A percentile compares a stretch with the other conserved stretches of the same genome.
phyloP scores from a whole-genome alignment of 192 early-diverging fungal species.

The Coemansia nantahalensis region DNA sequence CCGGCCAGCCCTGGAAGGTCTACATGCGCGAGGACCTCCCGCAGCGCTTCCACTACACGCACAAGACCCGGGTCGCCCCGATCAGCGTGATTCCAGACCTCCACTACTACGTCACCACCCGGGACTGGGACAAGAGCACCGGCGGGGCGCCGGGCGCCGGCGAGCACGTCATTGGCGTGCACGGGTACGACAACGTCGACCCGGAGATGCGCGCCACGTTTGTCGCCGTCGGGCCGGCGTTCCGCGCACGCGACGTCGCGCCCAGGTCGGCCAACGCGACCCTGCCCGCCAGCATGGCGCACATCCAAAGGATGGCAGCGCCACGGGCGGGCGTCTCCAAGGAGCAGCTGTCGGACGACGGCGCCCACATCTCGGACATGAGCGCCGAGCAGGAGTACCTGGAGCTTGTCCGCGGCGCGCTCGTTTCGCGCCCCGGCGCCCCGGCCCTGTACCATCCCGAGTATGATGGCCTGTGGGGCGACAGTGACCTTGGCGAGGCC shows the following conservation, averaged over 20 bases:
- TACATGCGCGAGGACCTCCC: conserved; percentile 75
- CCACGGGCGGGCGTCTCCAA: neutral
- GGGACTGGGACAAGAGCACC: conserved; percentile 11
- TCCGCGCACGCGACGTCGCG: conserved; percentile 25
- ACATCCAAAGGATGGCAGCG: conserved; percentile 1
- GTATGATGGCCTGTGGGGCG: conserved; percentile 39
- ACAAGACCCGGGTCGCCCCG: conserved; percentile 68
- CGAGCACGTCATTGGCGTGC: conserved; percentile 57
- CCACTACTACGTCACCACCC: conserved; percentile 59
- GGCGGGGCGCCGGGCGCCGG: conserved; percentile 6
- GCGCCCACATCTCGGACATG: conserved; percentile 38
- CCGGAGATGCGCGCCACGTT: conserved; percentile 84
- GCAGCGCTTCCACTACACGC: conserved; percentile 64
- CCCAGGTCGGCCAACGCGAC: conserved; percentile 6
- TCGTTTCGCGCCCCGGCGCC: conserved; percentile 8
- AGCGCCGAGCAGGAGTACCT: conserved; percentile 37
- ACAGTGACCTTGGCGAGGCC: conserved; percentile 6
- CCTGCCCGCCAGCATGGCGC: neutral
- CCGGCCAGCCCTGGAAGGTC: conserved; percentile 57
- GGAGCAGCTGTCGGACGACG: conserved; percentile 15
- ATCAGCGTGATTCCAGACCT: conserved; percentile 68
- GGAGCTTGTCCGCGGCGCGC: conserved; percentile 31
- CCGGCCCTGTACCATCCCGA: conserved; percentile 18
- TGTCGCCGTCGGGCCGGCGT: conserved; percentile 72
- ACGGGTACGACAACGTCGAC: conserved; percentile 80